Base-by-base conservation (phyloP, 371 early-diverging fungal genomes). In the Fennellomyces sp. region DNA sequence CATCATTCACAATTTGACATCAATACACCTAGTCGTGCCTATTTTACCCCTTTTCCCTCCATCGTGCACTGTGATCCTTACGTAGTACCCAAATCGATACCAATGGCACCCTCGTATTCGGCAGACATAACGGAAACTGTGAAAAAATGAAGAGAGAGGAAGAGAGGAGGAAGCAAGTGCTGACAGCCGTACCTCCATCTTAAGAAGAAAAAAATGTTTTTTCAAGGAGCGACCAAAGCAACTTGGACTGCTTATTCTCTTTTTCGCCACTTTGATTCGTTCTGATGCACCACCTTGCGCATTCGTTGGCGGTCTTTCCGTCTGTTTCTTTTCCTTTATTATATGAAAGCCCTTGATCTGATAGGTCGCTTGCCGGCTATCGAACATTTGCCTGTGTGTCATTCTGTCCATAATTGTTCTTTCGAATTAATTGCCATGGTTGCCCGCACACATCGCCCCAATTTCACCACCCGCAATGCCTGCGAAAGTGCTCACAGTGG, bases 11-110 rank as follows among this genome's bases (percentile, higher is more conserved):
- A 25, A 13, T 5, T 29, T 7, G n/a, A 36, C n/a, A n/a, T 11
- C 10, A 36, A 36, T 36, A n/a, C 36, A 36, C n/a, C 8, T 25
- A 12, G 15, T 33, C 8, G 35, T 54, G 3, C 55, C 55, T 27
- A 28, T 35, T 42, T 92, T 78, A 94, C 26, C 36, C 25, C 31
- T 31, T 28, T 52, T 29, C 15, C 31, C 15, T 33, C 3, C 7
- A 2, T n/a, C 17, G 15, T 17, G 3, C 13, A 15, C 4, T 2
- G 19, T 23, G 30, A 51, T 38, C 25, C 96, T 92, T 99, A 98
- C 76, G 99, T 99, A 74, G 99, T 99, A 80, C 99, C 99, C 80
- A 99, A 88, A 90, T 99, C 98, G 78, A 93, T 93, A 86, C 93
- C 93, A 76, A 93, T 88, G 71, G 88, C 88, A 73, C 85, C 83